Evolutionary conservation across 2,329 filamentous ascomycete species (phyloP), one percentile per base, ranked within the genome.

Genomic region (Talaromyces sp.): DNA sequence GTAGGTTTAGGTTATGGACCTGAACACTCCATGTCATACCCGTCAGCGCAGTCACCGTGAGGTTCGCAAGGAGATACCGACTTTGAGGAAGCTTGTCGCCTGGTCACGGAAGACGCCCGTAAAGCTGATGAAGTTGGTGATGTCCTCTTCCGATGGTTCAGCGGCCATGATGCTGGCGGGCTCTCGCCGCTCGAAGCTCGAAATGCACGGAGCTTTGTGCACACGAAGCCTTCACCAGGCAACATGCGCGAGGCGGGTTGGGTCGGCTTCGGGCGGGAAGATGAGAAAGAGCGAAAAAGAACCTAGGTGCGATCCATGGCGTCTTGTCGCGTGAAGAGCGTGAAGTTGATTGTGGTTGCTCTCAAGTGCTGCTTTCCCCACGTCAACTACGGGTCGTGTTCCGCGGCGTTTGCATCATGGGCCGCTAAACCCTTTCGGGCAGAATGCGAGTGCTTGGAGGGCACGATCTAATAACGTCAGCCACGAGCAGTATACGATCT

Each of bases 1-100:
- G 72, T 1, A 75, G 71, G 63, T 80, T 74, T 54, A 75, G 71
- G 57, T 78, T 74, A 62, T 79, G 74, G 57, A 75, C 76, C 78
- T 79, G 57, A 9, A 62, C n/a, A 21, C 43, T 29, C 27, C 35
- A 26, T 29, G 27, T 19, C 12, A 35, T 31, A 29, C 10, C 8
- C 46, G 38, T 55, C 43, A 12, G 26, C 43, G 43, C 10, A 26
- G 24, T 35, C 11, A 21, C 11, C 19, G 31, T 11, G 24, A 29
- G 27, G n/a, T 17, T 55, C 19, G 53, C 52, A 54, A 21, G 59
- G n/a, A 9, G 6, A 10, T 35, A 52, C 59, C 29, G 57, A 78
- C 77, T 69, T 75, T 75, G 31, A 79, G 65, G 61, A 77, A 78
- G 57, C 62, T 67, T 62, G 77, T 69, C 10, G 77, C 76, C 61